These are phyloP conservation scores for Xanthoparmelia taractica DNA, from an alignment of 495 filamentous ascomycete genomes.

Conservation along the genomic window DNA sequence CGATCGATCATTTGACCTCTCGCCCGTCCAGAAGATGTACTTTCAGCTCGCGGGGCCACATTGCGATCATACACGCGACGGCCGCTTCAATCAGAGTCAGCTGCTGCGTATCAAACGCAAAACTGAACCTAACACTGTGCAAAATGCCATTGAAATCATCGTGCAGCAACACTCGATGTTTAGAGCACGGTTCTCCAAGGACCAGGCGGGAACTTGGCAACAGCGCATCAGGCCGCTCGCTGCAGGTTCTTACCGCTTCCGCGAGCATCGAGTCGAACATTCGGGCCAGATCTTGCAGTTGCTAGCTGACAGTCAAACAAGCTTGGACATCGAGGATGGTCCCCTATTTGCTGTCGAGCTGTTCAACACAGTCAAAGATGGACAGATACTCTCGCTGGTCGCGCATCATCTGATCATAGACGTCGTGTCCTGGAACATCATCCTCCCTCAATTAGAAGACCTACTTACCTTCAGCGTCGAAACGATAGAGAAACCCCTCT, in stretches of 20 bases:
- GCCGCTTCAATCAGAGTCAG: constrained; percentile 67
- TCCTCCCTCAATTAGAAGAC: constrained; percentile 60
- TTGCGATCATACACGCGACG: constrained; percentile 42
- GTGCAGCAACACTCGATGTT: constrained; percentile 65
- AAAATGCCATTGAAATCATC: constrained; percentile 48
- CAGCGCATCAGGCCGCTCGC: constrained; percentile 37
- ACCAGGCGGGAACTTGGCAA: constrained; percentile 25
- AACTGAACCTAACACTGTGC: constrained; percentile 42
- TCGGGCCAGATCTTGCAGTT: constrained; percentile 22
- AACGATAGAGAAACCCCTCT: constrained; percentile 38
- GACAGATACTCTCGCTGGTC: constrained; percentile 51
- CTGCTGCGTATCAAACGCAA: constrained; percentile 48
- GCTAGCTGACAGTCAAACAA: constrained; percentile 35
- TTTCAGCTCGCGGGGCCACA: constrained; percentile 47
- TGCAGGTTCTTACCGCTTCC: constrained; percentile 34
- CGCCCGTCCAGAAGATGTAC: constrained; percentile 65
- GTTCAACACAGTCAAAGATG: constrained; percentile 41
- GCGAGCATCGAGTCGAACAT: constrained; percentile 25
- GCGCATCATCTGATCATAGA: constrained; percentile 66
- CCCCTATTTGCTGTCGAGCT: constrained; percentile 40
- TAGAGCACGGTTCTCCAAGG: constrained; percentile 48
- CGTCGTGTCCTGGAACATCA: constrained; percentile 61
- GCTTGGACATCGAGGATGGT: constrained; percentile 38
- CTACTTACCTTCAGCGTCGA: constrained; percentile 37
- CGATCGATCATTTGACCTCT: constrained; percentile 51